Evolutionary conservation across 192 early-diverging fungal genomes (phyloP).

Genomic region (Umbelopsis ramanniana): DNA sequence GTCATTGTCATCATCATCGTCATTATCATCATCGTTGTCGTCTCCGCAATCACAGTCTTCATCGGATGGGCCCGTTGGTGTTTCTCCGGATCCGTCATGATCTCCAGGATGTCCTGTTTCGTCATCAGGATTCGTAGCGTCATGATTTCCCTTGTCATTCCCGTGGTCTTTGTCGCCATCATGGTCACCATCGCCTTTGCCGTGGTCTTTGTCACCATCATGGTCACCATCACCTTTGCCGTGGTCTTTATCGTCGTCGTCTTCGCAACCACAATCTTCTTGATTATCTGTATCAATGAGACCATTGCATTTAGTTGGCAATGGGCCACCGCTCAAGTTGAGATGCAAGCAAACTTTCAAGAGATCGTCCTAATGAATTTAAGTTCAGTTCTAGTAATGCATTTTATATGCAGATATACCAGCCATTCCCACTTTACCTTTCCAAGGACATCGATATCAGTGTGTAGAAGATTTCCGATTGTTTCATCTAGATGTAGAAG

Average conservation of each 20-base stretch:
- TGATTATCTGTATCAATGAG: background rate
- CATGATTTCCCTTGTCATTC: no score
- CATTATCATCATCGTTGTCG: background rate
- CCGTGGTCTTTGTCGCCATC: no score
- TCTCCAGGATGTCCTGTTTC: background rate
- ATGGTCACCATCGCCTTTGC: no score
- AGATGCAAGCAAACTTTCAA: conserved; percentile 3
- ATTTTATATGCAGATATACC: background rate
- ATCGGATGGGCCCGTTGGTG: no score
- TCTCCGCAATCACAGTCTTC: background rate
- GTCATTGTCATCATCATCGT: background rate
- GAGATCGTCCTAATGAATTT: background rate
- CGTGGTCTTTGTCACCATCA: no score
- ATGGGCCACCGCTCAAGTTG: background rate
- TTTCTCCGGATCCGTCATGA: background rate
- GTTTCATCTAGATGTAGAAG: background rate
- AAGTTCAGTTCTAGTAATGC: background rate
- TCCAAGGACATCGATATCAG: background rate
- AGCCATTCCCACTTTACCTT: background rate
- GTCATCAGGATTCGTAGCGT: no score
- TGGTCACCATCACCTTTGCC: no score
- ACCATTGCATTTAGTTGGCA: background rate
- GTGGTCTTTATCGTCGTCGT: no score
- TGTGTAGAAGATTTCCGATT: background rate
- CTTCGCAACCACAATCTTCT: no score